Conservation (phyloP, 2,329 filamentous ascomycete genomes). For the Cordyceps farinosa region DNA sequence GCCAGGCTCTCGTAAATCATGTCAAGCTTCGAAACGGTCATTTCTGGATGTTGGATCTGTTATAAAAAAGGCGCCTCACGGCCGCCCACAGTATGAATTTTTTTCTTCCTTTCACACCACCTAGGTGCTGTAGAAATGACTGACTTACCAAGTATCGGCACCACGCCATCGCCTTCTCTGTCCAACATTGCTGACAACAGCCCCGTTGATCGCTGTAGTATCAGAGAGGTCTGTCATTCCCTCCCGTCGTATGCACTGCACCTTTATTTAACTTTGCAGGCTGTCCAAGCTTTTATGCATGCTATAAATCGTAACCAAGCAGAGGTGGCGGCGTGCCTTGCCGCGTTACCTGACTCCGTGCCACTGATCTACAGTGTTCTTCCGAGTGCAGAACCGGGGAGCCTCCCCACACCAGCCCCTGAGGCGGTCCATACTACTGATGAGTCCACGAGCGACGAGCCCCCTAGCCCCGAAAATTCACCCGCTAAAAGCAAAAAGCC, state of each 20-base stretch:
- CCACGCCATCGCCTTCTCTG: neutral
- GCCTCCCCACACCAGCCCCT: neutral
- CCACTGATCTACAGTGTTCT: neutral
- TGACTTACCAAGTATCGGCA: neutral
- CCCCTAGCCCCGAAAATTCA: neutral
- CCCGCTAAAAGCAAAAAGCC: neutral
- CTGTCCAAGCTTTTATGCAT: neutral
- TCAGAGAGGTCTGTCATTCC: neutral
- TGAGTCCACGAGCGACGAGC: neutral
- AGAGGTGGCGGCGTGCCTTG: conserved; percentile 1
- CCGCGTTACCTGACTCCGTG: neutral
- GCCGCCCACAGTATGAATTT: neutral
- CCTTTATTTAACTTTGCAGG: neutral
- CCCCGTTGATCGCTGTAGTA: too few relatives aligned
- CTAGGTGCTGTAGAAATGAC: neutral
- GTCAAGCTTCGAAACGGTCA: neutral
- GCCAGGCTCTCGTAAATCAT: too few relatives aligned
- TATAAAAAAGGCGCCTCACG: neutral
- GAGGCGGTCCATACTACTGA: neutral
- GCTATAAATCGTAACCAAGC: neutral
- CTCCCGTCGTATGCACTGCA: neutral
- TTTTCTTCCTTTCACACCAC: neutral
- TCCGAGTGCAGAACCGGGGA: too few relatives aligned
- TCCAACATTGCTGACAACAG: neutral
- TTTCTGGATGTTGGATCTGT: neutral